phyloP scores from a whole-genome alignment of 2,329 filamentous ascomycete species.

The Nemania abortiva region DNA sequence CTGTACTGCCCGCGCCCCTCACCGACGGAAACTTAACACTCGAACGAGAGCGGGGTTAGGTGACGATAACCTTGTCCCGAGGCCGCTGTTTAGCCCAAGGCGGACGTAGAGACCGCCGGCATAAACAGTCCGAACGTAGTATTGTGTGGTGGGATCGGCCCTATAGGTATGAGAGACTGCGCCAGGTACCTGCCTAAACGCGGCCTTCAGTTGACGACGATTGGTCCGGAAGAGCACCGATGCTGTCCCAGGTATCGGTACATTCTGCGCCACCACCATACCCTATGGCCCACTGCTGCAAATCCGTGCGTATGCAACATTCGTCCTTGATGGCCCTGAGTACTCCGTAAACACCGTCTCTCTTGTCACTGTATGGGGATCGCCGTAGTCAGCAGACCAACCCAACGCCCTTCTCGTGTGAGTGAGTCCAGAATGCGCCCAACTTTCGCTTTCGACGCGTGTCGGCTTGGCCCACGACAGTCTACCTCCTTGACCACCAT shows the following conservation, averaged over 20 bases:
- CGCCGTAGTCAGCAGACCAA: slow-evolving; percentile 16
- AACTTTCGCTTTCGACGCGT: not conserved
- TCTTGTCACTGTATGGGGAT: slow-evolving; percentile 20
- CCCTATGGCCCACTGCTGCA: not conserved
- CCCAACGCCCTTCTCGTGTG: slow-evolving; percentile 9
- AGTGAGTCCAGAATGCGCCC: no score
- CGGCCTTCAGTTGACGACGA: not conserved
- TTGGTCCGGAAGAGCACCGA: slow-evolving; percentile 1
- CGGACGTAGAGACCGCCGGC: not conserved
- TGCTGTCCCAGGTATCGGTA: slow-evolving; percentile 9
- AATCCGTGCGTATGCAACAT: slow-evolving; percentile 7
- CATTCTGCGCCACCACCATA: not conserved
- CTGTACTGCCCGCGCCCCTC: not conserved
- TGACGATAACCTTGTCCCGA: not conserved
- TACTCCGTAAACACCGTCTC: not conserved
- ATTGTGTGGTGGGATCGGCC: slow-evolving; percentile 6
- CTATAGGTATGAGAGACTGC: not conserved
- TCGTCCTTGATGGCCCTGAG: not conserved
- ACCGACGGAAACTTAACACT: not conserved
- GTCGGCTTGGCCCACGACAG: not conserved
- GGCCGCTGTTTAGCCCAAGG: not conserved
- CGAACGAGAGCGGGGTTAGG: not conserved
- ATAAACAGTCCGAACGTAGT: slow-evolving; percentile 1
- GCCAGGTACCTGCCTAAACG: not conserved
- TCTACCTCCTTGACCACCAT: not conserved